phyloP scores from a whole-genome alignment of 2,329 filamentous ascomycete genomes.

The Ophiostoma sp. region DNA sequence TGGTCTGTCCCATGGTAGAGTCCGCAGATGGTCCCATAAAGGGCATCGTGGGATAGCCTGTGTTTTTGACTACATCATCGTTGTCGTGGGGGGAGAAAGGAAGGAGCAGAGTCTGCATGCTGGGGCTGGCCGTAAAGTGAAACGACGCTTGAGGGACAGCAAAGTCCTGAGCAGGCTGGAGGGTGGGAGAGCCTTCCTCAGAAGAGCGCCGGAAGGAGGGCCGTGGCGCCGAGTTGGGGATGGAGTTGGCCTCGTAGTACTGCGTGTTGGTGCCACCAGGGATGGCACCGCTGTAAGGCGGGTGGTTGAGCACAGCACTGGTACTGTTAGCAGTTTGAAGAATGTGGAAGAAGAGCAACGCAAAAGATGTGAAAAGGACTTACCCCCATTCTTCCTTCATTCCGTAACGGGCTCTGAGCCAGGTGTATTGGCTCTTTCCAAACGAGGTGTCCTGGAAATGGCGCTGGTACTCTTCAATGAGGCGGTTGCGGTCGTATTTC shows the following conservation, averaged over 20 bases:
- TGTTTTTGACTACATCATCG: neutral
- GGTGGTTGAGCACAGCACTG: slow-evolving; percentile 25
- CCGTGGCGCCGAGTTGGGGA: slow-evolving; percentile 19
- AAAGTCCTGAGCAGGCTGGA: neutral
- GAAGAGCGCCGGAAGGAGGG: slow-evolving; percentile 13
- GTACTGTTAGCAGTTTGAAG: neutral
- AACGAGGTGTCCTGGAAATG: slow-evolving; percentile 23
- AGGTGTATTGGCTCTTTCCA: slow-evolving; percentile 27
- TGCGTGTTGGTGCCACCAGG: slow-evolving; percentile 23
- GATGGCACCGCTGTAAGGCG: slow-evolving; percentile 24
- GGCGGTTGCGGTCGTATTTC: slow-evolving; percentile 20
- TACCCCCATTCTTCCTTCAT: slow-evolving; percentile 29
- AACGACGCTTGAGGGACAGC: neutral
- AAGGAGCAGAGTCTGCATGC: neutral
- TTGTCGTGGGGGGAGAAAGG: neutral
- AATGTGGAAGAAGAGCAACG: neutral
- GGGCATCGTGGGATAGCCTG: neutral
- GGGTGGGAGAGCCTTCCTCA: neutral
- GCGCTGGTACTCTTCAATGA: slow-evolving; percentile 20
- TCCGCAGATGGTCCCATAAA: neutral
- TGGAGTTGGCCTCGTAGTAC: slow-evolving; percentile 16
- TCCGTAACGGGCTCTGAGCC: slow-evolving; percentile 26
- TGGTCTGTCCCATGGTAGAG: neutral
- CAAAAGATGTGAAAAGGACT: slow-evolving; percentile 12
- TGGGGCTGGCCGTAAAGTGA: neutral